phyloP scores from a whole-genome alignment of 129 eudicot species.

The Chrysanthemum lavandulifolium region DNA sequence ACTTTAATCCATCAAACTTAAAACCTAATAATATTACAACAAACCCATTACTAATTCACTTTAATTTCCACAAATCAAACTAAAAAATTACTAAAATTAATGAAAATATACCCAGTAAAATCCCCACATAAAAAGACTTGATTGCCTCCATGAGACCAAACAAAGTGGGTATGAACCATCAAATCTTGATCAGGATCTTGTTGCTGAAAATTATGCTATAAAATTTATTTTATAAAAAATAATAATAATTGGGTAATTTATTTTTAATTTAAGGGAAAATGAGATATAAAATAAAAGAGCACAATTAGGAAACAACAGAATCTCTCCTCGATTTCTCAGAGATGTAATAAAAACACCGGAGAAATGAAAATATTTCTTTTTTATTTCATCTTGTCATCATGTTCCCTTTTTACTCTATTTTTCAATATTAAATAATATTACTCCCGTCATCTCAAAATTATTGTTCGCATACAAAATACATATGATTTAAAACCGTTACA shows the following conservation, averaged over 20 bases:
- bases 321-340: constrained; percentile 46
- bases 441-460: too few relatives aligned
- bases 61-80: too few relatives aligned
- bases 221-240: constrained; percentile 3
- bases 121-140: constrained; percentile 52
- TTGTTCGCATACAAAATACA: too few relatives aligned
- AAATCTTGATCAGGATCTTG: background rate
- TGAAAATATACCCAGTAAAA: constrained; percentile 43
- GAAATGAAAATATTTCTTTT: background rate
- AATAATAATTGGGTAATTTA: background rate
- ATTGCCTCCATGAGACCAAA: constrained; percentile 65
- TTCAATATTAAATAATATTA: too few relatives aligned
- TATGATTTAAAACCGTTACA: too few relatives aligned
- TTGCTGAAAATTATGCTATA: constrained; percentile 13
- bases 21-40: too few relatives aligned
- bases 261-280: constrained; percentile 18
- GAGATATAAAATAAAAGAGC: constrained; percentile 23
- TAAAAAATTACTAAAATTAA: too few relatives aligned
- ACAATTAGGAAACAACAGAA: constrained; percentile 36
- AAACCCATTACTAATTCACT: too few relatives aligned
- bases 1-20: too few relatives aligned
- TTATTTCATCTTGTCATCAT: too few relatives aligned
- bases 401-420: too few relatives aligned
- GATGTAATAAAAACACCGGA: constrained; percentile 27
- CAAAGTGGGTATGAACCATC: constrained; percentile 62